Base-by-base conservation (phyloP, 1,284 basidiomycete genomes). In the Cryptococcus jaspeensis region DNA sequence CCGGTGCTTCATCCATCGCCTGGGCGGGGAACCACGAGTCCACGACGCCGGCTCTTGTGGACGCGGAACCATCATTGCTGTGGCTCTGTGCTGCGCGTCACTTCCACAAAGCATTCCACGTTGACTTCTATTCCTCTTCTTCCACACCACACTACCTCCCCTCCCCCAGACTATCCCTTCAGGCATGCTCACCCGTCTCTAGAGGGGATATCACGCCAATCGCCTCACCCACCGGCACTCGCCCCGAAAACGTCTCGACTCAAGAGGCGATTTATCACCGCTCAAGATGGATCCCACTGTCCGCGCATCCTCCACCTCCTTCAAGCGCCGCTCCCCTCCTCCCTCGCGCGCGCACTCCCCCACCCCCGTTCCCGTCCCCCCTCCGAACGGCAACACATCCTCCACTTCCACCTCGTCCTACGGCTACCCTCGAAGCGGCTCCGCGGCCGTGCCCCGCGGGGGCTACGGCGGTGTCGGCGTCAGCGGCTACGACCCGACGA, bases 281-380 rank as follows among this genome's bases (percentile, higher is more conserved):
- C 20, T 20, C 41, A 51, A 42, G 9, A 52, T 57, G 50, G 50
- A 39, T 28, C 49, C 54, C 9, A 41, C 45, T 4, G 12, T 52
- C 9, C 41, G 52, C 12, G 48, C 56, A 28, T 52, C 50, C n/a
- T 42, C 51, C 13, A 15, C 40, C 13, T 41, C 49, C 8, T 25
- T 50, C 18, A 60, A 56, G 47, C 41, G 57, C 18, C 53, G 58
- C 20, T 60, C 58, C 15, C 58, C 58, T 32, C 58, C 58, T 12
- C 50, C 54, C 8, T 56, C 54, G 15, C 39, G 58, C 32, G 25
- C 51, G 9, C 46, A 41, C 39, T 60, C 59, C 8, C 55, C 59
- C 25, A 47, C 41, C 25, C 23, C 53, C 47, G 4, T 9, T 13
- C 40, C 13, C 12, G 50, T 41, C 39, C 18, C 50, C 25, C 8